Evolutionary conservation across 306 rosid genomes (phyloP), one percentile per base, ranked within the genome.

Genomic region (Delonix regia): DNA sequence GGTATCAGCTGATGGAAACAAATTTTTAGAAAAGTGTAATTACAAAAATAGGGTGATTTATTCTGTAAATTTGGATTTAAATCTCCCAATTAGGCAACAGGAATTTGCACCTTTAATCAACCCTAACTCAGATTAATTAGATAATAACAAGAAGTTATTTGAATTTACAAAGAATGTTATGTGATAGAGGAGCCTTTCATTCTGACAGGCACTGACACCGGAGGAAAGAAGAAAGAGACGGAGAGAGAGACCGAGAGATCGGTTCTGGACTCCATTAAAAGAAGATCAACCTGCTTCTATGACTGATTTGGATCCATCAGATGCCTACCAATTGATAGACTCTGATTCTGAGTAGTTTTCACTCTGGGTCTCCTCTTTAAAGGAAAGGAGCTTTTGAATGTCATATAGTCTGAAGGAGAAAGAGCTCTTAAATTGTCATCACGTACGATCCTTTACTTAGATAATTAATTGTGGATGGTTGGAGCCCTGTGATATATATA

Each of bases 301-400:
- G 60, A 89, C 97, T 14, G 97, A 95, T 71, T 24, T 16, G 0
- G 99, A 87, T 27, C 99, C 97, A 13, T 47, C 81, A 18, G 74
- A 87, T 80, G 94, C 99, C 62, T 86, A 61, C 82, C 94, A 95
- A 81, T 61, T 87, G 85, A 80, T 89, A 16, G 93, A 85, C 78
- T 95, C 99, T 38, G 94, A 95, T 14, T 89, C 97, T 1, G 92
- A 90, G n/a, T 85, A 91, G 86, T 74, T 47, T 71, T 3, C 67
- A 57, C 22, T 53, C 47, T 47, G 65, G 52, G 56, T 47, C 65
- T 68, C 38, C 66, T 69, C 44, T 49, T 28, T 3, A 65, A 67
- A 63, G 57, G 69, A 60, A 55, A 56, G 39, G 69, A 59, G 13
- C 36, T 47, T 76, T 77, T 76, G 73, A 24, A 39, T 63, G 65